Conservation (phyloP, 2,329 filamentous ascomycete genomes). For the Colletotrichum gigasporum region DNA sequence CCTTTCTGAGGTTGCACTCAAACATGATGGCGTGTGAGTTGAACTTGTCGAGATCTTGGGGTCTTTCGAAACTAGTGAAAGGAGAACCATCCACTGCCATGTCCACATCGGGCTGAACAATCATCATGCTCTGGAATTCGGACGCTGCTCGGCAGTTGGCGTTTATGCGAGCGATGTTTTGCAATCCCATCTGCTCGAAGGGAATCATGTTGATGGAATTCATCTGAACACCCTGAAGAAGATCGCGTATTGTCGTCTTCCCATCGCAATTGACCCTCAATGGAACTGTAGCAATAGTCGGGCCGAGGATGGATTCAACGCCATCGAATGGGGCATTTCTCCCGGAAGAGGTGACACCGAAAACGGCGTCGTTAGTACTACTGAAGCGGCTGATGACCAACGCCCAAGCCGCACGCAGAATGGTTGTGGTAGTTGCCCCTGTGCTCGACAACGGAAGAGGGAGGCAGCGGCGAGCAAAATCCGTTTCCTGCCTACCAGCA, state of each 20-base stretch:
- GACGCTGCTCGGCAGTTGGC: constrained; percentile 9
- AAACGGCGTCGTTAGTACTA: constrained; percentile 46
- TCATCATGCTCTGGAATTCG: constrained; percentile 28
- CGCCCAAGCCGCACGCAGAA: constrained; percentile 48
- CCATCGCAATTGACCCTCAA: constrained; percentile 4
- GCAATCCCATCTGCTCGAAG: constrained; percentile 42
- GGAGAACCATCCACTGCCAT: constrained; percentile 12
- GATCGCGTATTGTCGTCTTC: background rate
- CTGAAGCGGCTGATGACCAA: constrained; percentile 48
- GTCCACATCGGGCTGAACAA: constrained; percentile 32
- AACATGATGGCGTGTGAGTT: constrained; percentile 21
- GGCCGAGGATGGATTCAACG: constrained; percentile 40
- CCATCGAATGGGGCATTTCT: constrained; percentile 33
- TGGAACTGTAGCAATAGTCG: constrained; percentile 34
- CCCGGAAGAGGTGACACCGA: constrained; percentile 49
- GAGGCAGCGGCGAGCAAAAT: background rate
- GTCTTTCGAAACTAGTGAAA: constrained; percentile 1
- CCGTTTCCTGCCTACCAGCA: background rate
- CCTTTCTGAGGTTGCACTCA: constrained; percentile 8
- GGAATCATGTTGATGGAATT: constrained; percentile 39
- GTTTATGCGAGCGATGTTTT: constrained; percentile 37
- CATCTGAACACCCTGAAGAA: constrained; percentile 39
- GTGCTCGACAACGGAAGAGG: background rate
- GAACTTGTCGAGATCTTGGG: constrained; percentile 24
- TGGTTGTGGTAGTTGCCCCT: background rate